phyloP scores from a whole-genome alignment of 2,329 filamentous ascomycete species.

The Beauveria caledonica region DNA sequence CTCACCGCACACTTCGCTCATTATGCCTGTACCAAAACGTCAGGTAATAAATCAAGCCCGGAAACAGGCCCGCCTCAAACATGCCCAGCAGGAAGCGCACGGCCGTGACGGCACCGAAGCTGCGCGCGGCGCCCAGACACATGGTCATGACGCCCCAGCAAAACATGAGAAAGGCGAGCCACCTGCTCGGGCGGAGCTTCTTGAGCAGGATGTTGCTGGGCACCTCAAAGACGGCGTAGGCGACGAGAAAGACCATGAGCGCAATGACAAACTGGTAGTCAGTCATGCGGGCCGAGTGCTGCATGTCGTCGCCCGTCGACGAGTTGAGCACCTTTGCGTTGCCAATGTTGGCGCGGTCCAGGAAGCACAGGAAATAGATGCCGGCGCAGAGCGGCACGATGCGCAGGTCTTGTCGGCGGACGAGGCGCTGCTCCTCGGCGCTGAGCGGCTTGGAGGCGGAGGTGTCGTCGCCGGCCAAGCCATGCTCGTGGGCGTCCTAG shows the following conservation, averaged over 20 bases:
- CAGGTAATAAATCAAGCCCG: slow-evolving; percentile 58
- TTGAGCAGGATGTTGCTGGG: slow-evolving; percentile 61
- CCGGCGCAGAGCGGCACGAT: slow-evolving; percentile 55
- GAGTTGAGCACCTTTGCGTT: slow-evolving; percentile 60
- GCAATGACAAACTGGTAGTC: slow-evolving; percentile 50
- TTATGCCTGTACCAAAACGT: slow-evolving; percentile 67
- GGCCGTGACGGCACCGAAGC: slow-evolving; percentile 54
- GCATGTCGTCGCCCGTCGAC: slow-evolving; percentile 51
- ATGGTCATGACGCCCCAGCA: slow-evolving; percentile 62
- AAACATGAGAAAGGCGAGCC: slow-evolving; percentile 58
- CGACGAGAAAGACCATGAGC: slow-evolving; percentile 54
- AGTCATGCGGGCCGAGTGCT: slow-evolving; percentile 53
- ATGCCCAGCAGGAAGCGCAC: slow-evolving; percentile 61
- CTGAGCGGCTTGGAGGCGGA: not conserved
- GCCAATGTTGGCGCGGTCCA: slow-evolving; percentile 62
- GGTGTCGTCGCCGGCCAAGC: not conserved
- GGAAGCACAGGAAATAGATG: slow-evolving; percentile 60
- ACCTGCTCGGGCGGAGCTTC: slow-evolving; percentile 52
- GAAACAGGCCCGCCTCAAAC: slow-evolving; percentile 64
- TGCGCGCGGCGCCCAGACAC: slow-evolving; percentile 55
- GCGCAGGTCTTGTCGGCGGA: slow-evolving; percentile 52
- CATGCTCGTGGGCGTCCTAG: not conserved
- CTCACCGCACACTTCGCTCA: slow-evolving; percentile 54
- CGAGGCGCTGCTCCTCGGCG: slow-evolving; percentile 29
- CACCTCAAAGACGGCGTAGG: slow-evolving; percentile 53